A percentile compares a stretch with the other conserved stretches of the same genome.
Conservation (phyloP, 345 rosid genomes). For the Sisymbrium irio region DNA sequence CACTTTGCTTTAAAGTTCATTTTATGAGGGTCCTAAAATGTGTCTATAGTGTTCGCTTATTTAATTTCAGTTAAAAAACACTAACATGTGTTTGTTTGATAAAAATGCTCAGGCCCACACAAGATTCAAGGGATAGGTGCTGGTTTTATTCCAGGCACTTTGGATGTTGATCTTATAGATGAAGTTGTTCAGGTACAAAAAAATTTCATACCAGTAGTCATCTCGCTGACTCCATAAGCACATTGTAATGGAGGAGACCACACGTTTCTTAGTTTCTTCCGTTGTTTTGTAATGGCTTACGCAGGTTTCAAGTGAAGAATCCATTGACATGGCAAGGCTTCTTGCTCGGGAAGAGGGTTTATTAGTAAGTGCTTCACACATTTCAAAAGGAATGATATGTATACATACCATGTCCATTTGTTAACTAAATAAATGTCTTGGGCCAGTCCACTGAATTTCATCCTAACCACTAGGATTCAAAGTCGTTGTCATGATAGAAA, state of each 20-base stretch:
- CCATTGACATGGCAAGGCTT: conserved; percentile 71
- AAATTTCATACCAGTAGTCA: neutral
- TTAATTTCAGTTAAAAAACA: neutral
- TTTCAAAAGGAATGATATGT: neutral
- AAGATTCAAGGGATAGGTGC: conserved; percentile 97
- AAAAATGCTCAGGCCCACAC: conserved; percentile 62
- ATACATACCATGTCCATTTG: neutral
- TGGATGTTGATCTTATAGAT: conserved; percentile 63
- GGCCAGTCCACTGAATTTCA: too few relatives aligned
- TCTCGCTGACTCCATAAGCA: neutral
- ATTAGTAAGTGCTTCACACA: conserved; percentile 46
- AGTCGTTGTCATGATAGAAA: too few relatives aligned
- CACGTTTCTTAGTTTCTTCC: neutral
- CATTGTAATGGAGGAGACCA: neutral
- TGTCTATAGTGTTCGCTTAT: too few relatives aligned
- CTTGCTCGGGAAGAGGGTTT: conserved; percentile 82
- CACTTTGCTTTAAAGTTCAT: too few relatives aligned
- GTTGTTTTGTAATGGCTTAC: neutral
- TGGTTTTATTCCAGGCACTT: conserved; percentile 80
- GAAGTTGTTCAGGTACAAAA: conserved; percentile 76
- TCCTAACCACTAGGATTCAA: neutral
- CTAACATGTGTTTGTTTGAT: neutral
- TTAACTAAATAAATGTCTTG: too few relatives aligned
- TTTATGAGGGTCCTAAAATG: too few relatives aligned
- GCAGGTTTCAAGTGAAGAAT: conserved; percentile 74